Evolutionary conservation across 2,329 filamentous ascomycete genomes (phyloP).

Genomic region (Colletotrichum liriopes): DNA sequence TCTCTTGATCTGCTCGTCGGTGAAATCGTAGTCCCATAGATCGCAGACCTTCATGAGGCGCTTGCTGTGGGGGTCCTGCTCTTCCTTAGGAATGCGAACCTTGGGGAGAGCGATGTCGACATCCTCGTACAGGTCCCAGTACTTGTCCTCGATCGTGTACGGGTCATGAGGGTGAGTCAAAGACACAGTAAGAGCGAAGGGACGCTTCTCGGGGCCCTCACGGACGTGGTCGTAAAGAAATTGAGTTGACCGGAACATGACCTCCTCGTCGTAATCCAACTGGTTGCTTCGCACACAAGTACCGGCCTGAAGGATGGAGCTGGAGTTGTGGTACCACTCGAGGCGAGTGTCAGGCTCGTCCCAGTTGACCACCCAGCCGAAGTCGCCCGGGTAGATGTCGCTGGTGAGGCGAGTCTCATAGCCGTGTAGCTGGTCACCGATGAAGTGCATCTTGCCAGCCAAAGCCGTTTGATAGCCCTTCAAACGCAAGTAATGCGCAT

Average conservation of each 20-base stretch:
- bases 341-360: constrained; percentile 88
- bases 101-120: constrained; percentile 90
- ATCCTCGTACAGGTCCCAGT: constrained; percentile 92
- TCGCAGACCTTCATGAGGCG: constrained; percentile 90
- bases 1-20: constrained; percentile 87
- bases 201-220: constrained; percentile 79
- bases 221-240: constrained; percentile 93
- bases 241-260: constrained; percentile 92
- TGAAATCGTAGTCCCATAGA: constrained; percentile 86
- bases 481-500: constrained; percentile 89
- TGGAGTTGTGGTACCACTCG: constrained; percentile 98
- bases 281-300: constrained; percentile 93
- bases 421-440: constrained; percentile 93
- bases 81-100: constrained; percentile 82
- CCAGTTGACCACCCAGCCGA: constrained; percentile 97
- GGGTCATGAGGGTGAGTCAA: constrained; percentile 96
- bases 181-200: constrained; percentile 91
- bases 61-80: constrained; percentile 90
- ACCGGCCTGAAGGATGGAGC: constrained; percentile 91
- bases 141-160: constrained; percentile 94
- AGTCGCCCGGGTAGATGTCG: constrained; percentile 95
- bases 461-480: constrained; percentile 92
- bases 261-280: constrained; percentile 95
- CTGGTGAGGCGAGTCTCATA: constrained; percentile 94
- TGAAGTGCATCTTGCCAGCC: constrained; percentile 98